Conservation (phyloP, 306 rosid genomes). For the Glycine soja region DNA sequence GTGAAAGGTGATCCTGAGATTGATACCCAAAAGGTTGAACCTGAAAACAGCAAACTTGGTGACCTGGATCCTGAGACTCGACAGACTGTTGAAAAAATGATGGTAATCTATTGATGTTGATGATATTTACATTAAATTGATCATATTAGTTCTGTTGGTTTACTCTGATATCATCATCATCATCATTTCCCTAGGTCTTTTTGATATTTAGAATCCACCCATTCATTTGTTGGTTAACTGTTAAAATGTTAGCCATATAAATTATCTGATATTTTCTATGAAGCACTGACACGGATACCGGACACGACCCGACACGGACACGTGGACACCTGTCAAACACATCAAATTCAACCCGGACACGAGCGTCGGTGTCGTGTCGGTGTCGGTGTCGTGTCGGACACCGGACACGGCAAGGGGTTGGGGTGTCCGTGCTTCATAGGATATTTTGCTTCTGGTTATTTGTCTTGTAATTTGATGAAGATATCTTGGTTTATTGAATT, state of each 20-base stretch:
- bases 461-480: not conserved
- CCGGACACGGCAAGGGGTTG: no score
- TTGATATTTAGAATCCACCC: not conserved
- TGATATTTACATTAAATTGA: not conserved
- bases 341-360: no score
- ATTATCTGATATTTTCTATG: not conserved
- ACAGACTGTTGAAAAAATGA: conserved; percentile 92
- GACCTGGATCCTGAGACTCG: conserved; percentile 94
- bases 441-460: not conserved
- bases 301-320: no score
- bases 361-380: no score
- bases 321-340: no score
- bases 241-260: not conserved
- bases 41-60: conserved; percentile 84
- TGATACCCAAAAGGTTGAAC: conserved; percentile 93
- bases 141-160: conserved; percentile 11
- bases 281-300: no score
- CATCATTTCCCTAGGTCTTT: not conserved
- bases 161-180: not conserved
- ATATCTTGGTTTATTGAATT: conserved; percentile 7
- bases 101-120: conserved; percentile 58
- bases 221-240: not conserved
- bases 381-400: no score
- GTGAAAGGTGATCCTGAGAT: conserved; percentile 92
- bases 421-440: no score